These are phyloP conservation scores for Parsonsia alboflavescens DNA, from an alignment of 257 asterid species.

Conservation along the genomic window DNA sequence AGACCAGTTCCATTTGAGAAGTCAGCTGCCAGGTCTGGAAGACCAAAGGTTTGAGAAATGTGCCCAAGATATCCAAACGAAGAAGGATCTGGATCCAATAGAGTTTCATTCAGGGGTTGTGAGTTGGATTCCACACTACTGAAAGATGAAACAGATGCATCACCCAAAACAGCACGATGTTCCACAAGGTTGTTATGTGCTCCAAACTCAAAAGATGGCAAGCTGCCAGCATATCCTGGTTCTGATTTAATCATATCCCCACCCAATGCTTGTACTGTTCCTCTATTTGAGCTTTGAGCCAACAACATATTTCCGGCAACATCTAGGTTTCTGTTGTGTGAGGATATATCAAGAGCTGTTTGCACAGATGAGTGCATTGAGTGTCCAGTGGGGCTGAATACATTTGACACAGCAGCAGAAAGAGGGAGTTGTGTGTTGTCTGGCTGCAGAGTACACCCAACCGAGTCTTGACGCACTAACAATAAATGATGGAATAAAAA, in stretches of 20 bases:
- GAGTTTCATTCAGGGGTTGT: constrained; percentile 47
- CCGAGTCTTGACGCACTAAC: constrained; percentile 51
- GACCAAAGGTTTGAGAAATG: constrained; percentile 41
- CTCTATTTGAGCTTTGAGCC: constrained; percentile 49
- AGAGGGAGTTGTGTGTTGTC: constrained; percentile 41
- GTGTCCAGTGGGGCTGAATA: constrained; percentile 39
- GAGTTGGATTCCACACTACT: constrained; percentile 59
- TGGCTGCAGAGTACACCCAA: constrained; percentile 32
- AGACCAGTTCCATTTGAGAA: constrained; percentile 49
- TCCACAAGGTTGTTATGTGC: constrained; percentile 52
- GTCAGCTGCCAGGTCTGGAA: constrained; percentile 52
- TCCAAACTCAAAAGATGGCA: constrained; percentile 47
- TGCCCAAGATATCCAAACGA: constrained; percentile 57
- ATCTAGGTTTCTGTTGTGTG: constrained; percentile 36
- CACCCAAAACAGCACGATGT: constrained; percentile 52
- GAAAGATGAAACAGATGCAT: constrained; percentile 58
- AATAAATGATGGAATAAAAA: constrained; percentile 13
- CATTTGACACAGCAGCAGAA: constrained; percentile 27
- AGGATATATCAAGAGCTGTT: constrained; percentile 38
- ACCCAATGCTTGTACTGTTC: constrained; percentile 40
- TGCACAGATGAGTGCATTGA: constrained; percentile 41
- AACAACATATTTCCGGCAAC: constrained; percentile 44
- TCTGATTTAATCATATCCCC: constrained; percentile 56
- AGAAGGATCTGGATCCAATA: constrained; percentile 55
- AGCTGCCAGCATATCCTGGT: constrained; percentile 49